Percentiles rank a stretch among this genome's conserved stretches.
Evolutionary conservation across 73 alveolate species (phyloP).

Genomic region (Uronychia binucleata): DNA sequence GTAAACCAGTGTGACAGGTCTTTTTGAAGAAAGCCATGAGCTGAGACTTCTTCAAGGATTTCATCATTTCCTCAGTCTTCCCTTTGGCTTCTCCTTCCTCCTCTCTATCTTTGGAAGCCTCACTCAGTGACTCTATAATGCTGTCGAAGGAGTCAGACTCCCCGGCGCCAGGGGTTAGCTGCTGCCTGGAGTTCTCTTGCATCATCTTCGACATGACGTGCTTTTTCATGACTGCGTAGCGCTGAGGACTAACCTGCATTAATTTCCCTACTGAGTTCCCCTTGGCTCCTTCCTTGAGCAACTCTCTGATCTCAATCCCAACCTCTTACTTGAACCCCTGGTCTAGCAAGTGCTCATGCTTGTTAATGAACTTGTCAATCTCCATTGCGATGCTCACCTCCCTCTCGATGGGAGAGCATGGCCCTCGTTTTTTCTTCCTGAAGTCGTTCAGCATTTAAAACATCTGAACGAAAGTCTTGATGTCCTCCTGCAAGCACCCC

Average conservation of each 20-base stretch:
- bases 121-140: background rate
- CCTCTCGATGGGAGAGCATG: background rate
- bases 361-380: no score
- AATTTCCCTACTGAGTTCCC: background rate
- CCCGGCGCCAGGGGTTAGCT: background rate
- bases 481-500: background rate
- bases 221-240: background rate
- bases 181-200: background rate
- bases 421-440: background rate
- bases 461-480: background rate
- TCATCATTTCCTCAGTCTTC: background rate
- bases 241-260: background rate
- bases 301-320: background rate
- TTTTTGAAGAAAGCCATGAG: background rate
- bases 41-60: background rate
- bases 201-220: background rate
- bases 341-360: background rate
- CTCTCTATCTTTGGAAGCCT: background rate
- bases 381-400: background rate
- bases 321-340: background rate
- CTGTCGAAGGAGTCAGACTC: background rate
- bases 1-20: background rate
- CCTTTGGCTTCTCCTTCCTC: background rate
- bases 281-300: background rate
- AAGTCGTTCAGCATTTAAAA: background rate